These are phyloP conservation scores for Rhodamnia argentea DNA, from an alignment of 345 rosid species.

Conservation along the genomic window DNA sequence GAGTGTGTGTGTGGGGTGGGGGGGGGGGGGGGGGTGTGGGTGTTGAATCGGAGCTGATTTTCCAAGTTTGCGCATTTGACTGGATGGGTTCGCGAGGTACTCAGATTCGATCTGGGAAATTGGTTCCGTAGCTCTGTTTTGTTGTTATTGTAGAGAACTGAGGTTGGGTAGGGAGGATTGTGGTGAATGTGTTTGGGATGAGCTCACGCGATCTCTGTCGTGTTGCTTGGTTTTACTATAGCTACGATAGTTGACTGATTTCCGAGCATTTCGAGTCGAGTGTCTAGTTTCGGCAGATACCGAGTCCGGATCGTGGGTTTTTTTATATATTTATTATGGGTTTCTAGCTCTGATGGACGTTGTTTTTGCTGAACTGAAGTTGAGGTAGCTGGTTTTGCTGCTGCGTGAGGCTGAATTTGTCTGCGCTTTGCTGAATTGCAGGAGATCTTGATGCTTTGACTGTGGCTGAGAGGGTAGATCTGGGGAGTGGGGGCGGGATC, in stretches of 20 bases:
- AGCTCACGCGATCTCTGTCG: background rate
- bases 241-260: background rate
- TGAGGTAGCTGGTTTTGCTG: background rate
- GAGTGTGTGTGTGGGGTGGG: background rate
- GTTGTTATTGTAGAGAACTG: background rate
- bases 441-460: slow-evolving; percentile 65
- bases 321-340: background rate
- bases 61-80: background rate
- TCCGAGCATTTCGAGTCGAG: background rate
- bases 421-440: slow-evolving; percentile 13
- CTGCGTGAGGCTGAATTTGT: background rate
- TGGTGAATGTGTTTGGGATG: background rate
- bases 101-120: background rate
- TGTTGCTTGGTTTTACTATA: background rate
- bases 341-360: background rate
- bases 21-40: background rate
- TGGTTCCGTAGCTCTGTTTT: background rate
- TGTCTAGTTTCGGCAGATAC: background rate
- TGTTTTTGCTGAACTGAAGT: background rate
- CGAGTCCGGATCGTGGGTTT: background rate
- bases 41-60: background rate
- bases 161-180: background rate
- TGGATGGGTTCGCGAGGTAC: background rate
- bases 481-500: slow-evolving; percentile 21
- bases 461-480: slow-evolving; percentile 37